Base-by-base conservation (phyloP, 805 yeast genomes). In the Nakazawaea ambrosiae region DNA sequence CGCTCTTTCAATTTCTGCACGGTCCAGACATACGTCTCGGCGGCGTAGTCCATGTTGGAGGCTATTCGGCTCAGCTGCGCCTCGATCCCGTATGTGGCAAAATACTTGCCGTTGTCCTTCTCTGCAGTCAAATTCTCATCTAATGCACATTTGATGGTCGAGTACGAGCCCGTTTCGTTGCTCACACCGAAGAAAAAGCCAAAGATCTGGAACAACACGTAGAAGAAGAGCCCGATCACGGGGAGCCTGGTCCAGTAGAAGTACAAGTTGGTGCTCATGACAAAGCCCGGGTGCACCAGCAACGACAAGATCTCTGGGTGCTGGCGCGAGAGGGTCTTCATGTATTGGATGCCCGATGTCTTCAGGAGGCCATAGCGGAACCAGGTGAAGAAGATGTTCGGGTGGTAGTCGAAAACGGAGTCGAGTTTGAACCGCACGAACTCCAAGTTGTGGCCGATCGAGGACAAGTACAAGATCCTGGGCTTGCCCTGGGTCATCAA, bases 271-370 rank as follows among this genome's bases (percentile, higher is more conserved):
- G 95, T 79, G 49, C 78, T 78, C 83, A 86, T 79, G n/a, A 84
- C 85, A 45, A 84, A 70, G 0, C 96, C 96, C 0, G 95, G 95
- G 49, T 85, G 89, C 3, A 84, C 83, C 2, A 86, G 68, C 26
- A 75, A 56, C 40, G 79, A 75, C 27, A 78, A 54, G 8, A 85
- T 65, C 15, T 75, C 67, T 0, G 94, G 92, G 51, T 83, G 69
- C 41, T 78, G 68, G 26, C 74, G 61, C 0, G 90, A 73, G 17
- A 86, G 57, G 54, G 77, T 65, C 47, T 75, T 75, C 49, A 77
- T 70, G 49, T 77, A 73, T 48, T 86, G 96, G 31, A 85, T 84
- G 0, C 84, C 82, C 0, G 83, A 81, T 1, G 83, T 75, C 51
- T 86, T 86, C 11, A 92, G 84, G 57, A 75, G 58, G 1, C 85